Conservation (phyloP, 2,329 filamentous ascomycete genomes). For the Colletotrichum limetticola region DNA sequence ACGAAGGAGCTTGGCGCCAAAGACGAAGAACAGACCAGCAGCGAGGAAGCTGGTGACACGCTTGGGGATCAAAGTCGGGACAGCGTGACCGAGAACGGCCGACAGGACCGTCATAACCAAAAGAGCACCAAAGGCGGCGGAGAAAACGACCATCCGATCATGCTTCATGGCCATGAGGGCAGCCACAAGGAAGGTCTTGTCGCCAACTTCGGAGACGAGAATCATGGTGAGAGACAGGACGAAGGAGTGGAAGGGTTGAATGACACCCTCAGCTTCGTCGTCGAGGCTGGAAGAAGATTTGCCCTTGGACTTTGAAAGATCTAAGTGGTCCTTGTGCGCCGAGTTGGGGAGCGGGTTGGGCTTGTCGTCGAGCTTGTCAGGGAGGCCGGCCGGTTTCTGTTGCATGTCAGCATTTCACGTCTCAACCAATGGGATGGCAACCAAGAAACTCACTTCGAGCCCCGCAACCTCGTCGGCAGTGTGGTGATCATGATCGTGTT, state of each 20-base stretch:
- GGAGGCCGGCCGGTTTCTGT: conserved; percentile 85
- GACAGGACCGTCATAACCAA: conserved; percentile 96
- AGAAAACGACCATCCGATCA: conserved; percentile 91
- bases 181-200: conserved; percentile 98
- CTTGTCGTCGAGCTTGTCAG: conserved; percentile 80
- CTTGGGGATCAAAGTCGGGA: conserved; percentile 90
- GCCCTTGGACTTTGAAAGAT: conserved; percentile 54
- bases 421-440: not conserved
- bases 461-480: conserved; percentile 56
- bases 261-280: conserved; percentile 68
- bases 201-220: conserved; percentile 93
- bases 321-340: conserved; percentile 72
- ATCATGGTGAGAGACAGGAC: conserved; percentile 97
- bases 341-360: conserved; percentile 76
- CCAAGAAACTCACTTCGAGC: conserved; percentile 65
- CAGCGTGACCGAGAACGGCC: conserved; percentile 89
- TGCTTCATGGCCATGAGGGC: conserved; percentile 99
- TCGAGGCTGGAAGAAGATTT: conserved; percentile 43
- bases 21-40: conserved; percentile 86
- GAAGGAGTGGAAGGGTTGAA: conserved; percentile 88
- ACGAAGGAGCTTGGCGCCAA: conserved; percentile 83
- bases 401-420: conserved; percentile 7
- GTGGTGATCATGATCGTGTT: conserved; percentile 50
- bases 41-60: conserved; percentile 90
- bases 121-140: conserved; percentile 90